A percentile compares a stretch with the other conserved stretches of the same genome.
Conservation (phyloP, 108 stramenopile genomes). For the Fistulifera solaris region DNA sequence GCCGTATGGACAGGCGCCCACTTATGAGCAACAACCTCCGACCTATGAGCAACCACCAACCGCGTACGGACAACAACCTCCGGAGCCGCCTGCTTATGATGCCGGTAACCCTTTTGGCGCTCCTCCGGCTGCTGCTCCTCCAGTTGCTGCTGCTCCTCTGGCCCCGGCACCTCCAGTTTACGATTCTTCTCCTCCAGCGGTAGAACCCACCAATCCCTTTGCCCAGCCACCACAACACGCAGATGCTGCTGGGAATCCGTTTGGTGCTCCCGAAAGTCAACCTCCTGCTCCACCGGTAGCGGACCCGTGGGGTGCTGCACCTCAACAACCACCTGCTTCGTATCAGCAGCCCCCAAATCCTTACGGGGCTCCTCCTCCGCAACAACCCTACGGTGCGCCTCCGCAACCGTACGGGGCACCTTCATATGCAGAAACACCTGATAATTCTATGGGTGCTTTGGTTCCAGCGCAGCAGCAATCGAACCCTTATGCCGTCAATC, state of each 20-base stretch:
- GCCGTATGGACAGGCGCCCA: background rate
- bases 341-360: conserved; percentile 1
- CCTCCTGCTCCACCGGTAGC: conserved; percentile 8
- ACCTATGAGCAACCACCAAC: background rate
- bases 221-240: conserved; percentile 1
- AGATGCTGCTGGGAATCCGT: background rate
- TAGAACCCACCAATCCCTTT: background rate
- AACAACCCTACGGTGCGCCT: conserved; percentile 14
- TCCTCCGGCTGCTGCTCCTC: conserved; percentile 8
- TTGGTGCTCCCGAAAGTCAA: background rate
- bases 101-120: conserved; percentile 28
- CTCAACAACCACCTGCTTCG: conserved; percentile 4
- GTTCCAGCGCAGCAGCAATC: conserved; percentile 43
- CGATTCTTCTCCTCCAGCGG: conserved; percentile 16
- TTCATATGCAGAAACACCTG: conserved; percentile 6
- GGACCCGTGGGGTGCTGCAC: conserved; percentile 18
- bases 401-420: conserved; percentile 7
- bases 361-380: conserved; percentile 2
- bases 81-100: conserved; percentile 11
- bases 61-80: conserved; percentile 6
- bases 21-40: background rate
- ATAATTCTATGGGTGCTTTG: conserved; percentile 33
- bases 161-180: conserved; percentile 9
- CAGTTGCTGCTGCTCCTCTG: conserved; percentile 13
- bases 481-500: conserved; percentile 30